Conservation (phyloP, 306 rosid species). For the Corylus americana region DNA sequence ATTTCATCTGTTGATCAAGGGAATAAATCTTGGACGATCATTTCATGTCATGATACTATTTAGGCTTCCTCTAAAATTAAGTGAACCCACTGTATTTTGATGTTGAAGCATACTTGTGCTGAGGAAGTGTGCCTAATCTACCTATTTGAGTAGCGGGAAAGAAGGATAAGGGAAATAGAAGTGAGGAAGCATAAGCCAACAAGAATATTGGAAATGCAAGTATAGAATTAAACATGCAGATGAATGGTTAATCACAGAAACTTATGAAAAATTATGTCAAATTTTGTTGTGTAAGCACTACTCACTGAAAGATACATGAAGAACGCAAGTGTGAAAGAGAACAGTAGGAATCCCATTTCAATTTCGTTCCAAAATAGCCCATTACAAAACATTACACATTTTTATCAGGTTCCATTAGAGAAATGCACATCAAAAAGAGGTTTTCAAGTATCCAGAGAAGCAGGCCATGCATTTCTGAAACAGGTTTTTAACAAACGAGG, state of each 20-base stretch:
- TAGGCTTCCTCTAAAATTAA: neutral
- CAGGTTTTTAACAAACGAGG: too few species aligned
- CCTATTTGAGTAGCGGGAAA: neutral
- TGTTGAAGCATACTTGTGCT: neutral
- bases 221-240: neutral
- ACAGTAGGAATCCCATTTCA: too few species aligned
- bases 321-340: neutral
- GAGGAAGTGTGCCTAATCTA: neutral
- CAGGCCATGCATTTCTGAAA: too few species aligned
- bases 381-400: too few species aligned
- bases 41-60: neutral
- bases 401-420: too few species aligned
- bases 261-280: neutral
- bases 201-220: neutral
- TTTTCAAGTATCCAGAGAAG: too few species aligned
- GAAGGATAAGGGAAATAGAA: neutral
- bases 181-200: neutral
- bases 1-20: too few species aligned
- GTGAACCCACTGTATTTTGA: neutral
- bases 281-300: neutral
- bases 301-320: neutral
- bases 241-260: neutral
- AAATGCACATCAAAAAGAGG: too few species aligned
- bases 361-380: too few species aligned
- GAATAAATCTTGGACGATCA: neutral